These are phyloP conservation scores for Ceratocystis destructans DNA, from an alignment of 2,329 filamentous ascomycete genomes.

Conservation along the genomic window DNA sequence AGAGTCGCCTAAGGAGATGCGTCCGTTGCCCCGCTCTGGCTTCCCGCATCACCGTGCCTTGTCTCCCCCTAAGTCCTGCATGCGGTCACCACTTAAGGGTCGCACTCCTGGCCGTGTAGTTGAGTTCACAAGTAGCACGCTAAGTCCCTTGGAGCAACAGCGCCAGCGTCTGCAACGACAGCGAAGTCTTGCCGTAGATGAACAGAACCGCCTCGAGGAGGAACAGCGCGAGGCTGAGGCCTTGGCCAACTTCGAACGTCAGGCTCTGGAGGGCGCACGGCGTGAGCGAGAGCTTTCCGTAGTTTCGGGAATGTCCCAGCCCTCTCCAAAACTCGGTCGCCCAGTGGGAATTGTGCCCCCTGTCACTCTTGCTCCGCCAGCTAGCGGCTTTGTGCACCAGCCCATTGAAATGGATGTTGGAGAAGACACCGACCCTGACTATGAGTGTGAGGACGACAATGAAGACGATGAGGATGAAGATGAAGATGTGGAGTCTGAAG, in stretches of 20 bases:
- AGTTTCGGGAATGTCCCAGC: neutral
- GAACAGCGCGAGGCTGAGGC: conserved; percentile 10
- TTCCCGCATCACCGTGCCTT: conserved; percentile 35
- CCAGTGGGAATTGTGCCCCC: conserved; percentile 15
- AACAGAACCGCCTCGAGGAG: neutral
- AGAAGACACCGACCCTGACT: conserved; percentile 14
- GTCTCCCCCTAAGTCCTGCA: conserved; percentile 43
- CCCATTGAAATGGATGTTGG: conserved; percentile 14
- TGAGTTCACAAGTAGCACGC: conserved; percentile 40
- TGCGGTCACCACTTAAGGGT: conserved; percentile 44
- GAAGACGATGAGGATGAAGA: neutral
- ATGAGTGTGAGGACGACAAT: conserved; percentile 8
- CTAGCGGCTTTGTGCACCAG: conserved; percentile 17
- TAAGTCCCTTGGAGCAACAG: conserved; percentile 34
- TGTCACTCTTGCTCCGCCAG: conserved; percentile 11
- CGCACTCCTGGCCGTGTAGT: conserved; percentile 46
- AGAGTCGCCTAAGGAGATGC: conserved; percentile 20
- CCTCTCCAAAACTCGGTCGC: neutral
- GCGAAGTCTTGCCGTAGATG: conserved; percentile 1
- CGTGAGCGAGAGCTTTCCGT: conserved; percentile 14
- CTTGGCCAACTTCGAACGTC: conserved; percentile 12
- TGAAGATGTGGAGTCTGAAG: conserved; percentile 7
- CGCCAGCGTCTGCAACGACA: conserved; percentile 14
- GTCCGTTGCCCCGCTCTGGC: conserved; percentile 28
- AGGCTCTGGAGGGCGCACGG: conserved; percentile 19